These are phyloP conservation scores for Mortierella antarctica DNA, from an alignment of 192 early-diverging fungal species.

Conservation along the genomic window DNA sequence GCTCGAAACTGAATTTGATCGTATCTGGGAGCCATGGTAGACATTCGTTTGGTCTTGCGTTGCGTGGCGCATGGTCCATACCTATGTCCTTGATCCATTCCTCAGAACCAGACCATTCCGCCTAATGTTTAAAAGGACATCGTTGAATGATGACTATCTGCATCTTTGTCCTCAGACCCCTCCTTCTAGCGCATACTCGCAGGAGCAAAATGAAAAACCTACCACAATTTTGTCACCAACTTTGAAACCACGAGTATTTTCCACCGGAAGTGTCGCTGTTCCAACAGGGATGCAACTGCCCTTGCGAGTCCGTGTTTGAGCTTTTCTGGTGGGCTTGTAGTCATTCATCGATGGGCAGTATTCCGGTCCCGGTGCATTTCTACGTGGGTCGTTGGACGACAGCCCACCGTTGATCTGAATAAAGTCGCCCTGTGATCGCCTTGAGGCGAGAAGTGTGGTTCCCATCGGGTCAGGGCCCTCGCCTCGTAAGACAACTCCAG, in stretches of 20 bases:
- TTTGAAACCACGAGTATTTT: constrained; percentile 26
- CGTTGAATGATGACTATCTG: neutral
- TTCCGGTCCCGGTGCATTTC: constrained; percentile 21
- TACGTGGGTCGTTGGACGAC: constrained; percentile 28
- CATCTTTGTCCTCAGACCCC: no score
- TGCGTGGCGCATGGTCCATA: constrained; percentile 28
- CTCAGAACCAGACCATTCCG: constrained; percentile 39
- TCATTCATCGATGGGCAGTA: constrained; percentile 27
- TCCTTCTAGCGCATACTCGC: no score
- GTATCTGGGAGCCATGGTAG: constrained; percentile 32
- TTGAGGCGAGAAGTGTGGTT: constrained; percentile 31
- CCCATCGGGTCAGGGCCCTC: constrained; percentile 41
- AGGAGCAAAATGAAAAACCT: neutral
- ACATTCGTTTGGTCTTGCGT: neutral
- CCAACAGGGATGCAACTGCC: constrained; percentile 27
- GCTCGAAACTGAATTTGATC: constrained; percentile 46
- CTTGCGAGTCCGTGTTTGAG: constrained; percentile 21
- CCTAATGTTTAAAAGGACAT: neutral
- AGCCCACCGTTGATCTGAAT: constrained; percentile 45
- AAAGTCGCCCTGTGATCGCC: constrained; percentile 41
- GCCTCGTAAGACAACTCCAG: constrained; percentile 37
- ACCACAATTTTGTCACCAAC: constrained; percentile 50
- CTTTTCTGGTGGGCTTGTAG: neutral
- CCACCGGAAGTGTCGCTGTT: constrained; percentile 27
- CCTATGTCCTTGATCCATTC: constrained; percentile 44